Percentiles rank a stretch among this genome's conserved stretches.
Conservation (phyloP, 371 early-diverging fungal genomes). For the Mortierella sp. region DNA sequence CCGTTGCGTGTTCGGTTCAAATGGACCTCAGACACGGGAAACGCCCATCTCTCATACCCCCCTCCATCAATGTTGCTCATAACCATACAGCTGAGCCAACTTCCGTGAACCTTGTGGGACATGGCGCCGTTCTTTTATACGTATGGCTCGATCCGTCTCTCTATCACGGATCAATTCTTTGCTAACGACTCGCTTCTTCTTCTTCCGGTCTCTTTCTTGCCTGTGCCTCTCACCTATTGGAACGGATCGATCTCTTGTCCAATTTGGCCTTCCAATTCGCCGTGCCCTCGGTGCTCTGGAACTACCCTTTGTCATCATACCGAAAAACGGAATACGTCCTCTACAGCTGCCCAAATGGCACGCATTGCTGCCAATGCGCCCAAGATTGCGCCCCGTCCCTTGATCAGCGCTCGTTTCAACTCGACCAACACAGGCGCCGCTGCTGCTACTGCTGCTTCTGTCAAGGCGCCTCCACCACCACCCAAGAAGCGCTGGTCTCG, state of each 20-base stretch:
- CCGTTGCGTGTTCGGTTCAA: too few relatives aligned
- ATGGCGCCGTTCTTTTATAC: too few relatives aligned
- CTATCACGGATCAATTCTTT: not conserved
- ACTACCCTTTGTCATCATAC: not conserved
- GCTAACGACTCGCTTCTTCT: not conserved
- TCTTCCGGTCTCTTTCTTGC: not conserved
- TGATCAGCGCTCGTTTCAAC: slow-evolving; percentile 40
- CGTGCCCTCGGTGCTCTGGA: not conserved
- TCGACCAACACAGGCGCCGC: slow-evolving; percentile 36
- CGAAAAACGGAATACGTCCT: too few relatives aligned
- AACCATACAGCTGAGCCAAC: too few relatives aligned
- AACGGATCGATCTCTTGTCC: not conserved
- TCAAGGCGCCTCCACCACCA: slow-evolving; percentile 20
- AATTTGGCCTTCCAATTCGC: not conserved
- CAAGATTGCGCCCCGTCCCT: slow-evolving; percentile 30
- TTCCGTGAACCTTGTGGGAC: too few relatives aligned
- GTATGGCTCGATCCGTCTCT: too few relatives aligned
- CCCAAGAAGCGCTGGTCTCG: slow-evolving; percentile 53
- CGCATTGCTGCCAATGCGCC: slow-evolving; percentile 36
- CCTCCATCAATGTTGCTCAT: too few relatives aligned
- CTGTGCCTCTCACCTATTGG: not conserved
- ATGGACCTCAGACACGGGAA: too few relatives aligned
- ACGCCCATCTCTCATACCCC: too few relatives aligned
- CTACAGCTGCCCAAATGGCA: slow-evolving; percentile 38
- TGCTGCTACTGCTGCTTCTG: slow-evolving; percentile 21